Base-by-base conservation (phyloP, 768 basidiomycete genomes). In the Mycena floridula region DNA sequence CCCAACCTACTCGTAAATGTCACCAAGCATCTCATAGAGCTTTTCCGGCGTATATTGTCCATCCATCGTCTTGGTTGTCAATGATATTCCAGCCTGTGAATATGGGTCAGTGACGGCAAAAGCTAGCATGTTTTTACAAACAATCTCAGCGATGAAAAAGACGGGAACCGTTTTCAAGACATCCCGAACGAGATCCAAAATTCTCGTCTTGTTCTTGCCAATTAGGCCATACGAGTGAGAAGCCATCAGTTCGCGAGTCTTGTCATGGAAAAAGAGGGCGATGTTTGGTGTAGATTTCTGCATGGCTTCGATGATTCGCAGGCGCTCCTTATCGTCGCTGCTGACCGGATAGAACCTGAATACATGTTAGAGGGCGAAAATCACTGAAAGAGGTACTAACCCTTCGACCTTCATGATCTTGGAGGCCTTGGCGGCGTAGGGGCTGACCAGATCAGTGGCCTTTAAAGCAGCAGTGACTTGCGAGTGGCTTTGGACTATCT, bases 111-210 rank as follows among this genome's bases (percentile, higher is more conserved):
- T 12, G 11, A 15, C 37, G 32, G n/a, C 22, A 3, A 26, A 21
- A 20, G 2, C 18, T n/a, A 37, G 37, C n/a, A 30, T 6, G 23
- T 15, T 15, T n/a, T 36, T 2, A 68, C 81, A 38, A 48, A 89
- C 89, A 25, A 91, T 63, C 37, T 88, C 80, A 18, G 85, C 81
- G 22, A 72, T 78, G 85, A 88, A 92, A 49, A 76, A 62, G 21
- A 88, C 62, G 9, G 89, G 81, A 1, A 84, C 70, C 26, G 67
- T 54, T 55, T 76, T 82, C 47, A 89, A 54, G 7, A 90, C 84
- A 51, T 85, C 77, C 13, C 72, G 70, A 11, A 84, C 81, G 39
- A 91, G 63, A 54, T 92, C 84, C 15, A 89, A 15, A 20, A 39
- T 22, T n/a, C n/a, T n/a, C 72, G 30, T 69, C 72, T 22, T 57